phyloP scores from a whole-genome alignment of 2,329 filamentous ascomycete genomes.

The Colletotrichum tamarilloi region DNA sequence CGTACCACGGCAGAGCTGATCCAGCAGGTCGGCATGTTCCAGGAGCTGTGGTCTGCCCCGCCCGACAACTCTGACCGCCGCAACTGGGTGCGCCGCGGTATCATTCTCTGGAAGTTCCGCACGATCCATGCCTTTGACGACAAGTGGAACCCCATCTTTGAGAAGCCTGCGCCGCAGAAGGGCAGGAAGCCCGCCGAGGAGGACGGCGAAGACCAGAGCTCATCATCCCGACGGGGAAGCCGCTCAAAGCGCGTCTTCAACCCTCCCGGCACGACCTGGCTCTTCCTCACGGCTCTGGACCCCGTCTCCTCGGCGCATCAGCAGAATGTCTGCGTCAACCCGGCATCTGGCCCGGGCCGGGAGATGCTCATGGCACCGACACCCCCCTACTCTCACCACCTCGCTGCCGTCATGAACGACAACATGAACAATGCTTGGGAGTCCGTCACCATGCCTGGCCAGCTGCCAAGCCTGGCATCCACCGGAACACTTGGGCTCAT shows the following conservation, averaged over 20 bases:
- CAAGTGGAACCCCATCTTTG: constrained; percentile 55
- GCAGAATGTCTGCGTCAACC: constrained; percentile 51
- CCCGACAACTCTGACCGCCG: constrained; percentile 48
- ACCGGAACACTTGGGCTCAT: constrained; percentile 54
- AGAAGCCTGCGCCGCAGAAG: constrained; percentile 42
- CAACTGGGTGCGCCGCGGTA: constrained; percentile 67
- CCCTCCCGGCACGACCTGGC: constrained; percentile 67
- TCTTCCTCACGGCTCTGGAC: constrained; percentile 70
- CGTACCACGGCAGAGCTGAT: constrained; percentile 60
- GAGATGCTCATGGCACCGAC: constrained; percentile 66
- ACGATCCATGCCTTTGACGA: constrained; percentile 59
- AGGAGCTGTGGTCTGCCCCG: constrained; percentile 70
- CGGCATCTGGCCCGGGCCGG: constrained; percentile 39
- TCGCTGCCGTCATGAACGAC: constrained; percentile 67
- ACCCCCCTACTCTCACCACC: constrained; percentile 56
- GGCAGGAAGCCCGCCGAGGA: constrained; percentile 32
- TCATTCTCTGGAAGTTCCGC: constrained; percentile 73
- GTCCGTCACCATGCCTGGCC: constrained; percentile 44
- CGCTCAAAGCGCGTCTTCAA: constrained; percentile 52
- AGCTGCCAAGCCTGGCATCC: constrained; percentile 47
- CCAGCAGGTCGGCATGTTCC: constrained; percentile 73
- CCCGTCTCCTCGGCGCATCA: constrained; percentile 70
- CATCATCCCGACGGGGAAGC: constrained; percentile 18
- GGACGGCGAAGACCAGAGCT: constrained; percentile 44
- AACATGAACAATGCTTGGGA: constrained; percentile 64